These are phyloP conservation scores for Neurospora sp. DNA, from an alignment of 495 filamentous ascomycete genomes.

Conservation along the genomic window DNA sequence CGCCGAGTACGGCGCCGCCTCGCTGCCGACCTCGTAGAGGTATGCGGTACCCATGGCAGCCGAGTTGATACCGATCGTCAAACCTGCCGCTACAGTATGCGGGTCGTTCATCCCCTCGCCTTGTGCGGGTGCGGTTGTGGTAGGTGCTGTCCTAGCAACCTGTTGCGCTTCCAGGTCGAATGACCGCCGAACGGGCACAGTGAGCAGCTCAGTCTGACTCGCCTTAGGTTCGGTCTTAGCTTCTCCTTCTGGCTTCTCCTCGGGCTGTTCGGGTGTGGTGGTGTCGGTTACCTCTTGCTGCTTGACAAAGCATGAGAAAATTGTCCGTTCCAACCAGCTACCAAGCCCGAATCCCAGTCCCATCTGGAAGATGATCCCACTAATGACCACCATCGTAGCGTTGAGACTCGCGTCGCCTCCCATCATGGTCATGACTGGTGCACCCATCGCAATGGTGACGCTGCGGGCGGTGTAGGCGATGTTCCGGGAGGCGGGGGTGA, in stretches of 20 bases:
- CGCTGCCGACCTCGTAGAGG: conserved; percentile 34
- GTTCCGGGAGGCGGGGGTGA: conserved; percentile 18
- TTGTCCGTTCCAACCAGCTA: conserved; percentile 24
- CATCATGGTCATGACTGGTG: conserved; percentile 28
- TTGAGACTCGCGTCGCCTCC: conserved; percentile 32
- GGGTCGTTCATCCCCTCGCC: conserved; percentile 11
- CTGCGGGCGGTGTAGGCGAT: conserved; percentile 36
- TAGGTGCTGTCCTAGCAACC: not conserved
- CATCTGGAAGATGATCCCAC: conserved; percentile 38
- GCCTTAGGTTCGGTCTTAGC: not conserved
- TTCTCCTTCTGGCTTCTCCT: not conserved
- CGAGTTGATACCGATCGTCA: conserved; percentile 38
- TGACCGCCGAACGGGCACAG: not conserved
- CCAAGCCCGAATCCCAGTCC: conserved; percentile 23
- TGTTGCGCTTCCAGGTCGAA: conserved; percentile 5
- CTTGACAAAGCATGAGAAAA: not conserved
- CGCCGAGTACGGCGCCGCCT: conserved; percentile 38
- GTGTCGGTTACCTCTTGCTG: not conserved
- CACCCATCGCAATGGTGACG: conserved; percentile 32
- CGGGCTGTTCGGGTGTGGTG: not conserved
- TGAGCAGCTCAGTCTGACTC: not conserved
- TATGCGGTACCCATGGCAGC: conserved; percentile 42
- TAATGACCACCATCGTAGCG: conserved; percentile 35
- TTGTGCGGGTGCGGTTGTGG: not conserved
- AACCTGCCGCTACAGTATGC: conserved; percentile 29